phyloP scores from a whole-genome alignment of 1,139 yeast genomes.

The Suhomyces maxii region DNA sequence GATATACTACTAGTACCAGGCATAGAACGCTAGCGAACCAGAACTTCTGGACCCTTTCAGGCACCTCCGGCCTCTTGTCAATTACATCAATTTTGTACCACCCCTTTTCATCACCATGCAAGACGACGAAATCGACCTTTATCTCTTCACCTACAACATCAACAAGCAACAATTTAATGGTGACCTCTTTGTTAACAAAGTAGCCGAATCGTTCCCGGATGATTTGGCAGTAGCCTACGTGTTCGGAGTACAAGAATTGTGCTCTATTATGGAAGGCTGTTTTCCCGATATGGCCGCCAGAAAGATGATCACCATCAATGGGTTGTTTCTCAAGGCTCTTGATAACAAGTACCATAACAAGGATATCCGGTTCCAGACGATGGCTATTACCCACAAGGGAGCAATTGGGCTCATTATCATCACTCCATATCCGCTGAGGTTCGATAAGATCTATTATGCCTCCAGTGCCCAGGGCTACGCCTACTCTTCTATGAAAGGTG shows the following conservation, averaged over 20 bases:
- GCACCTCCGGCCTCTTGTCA: too few species aligned
- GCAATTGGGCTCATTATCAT: slow-evolving; percentile 64
- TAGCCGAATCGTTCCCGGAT: slow-evolving; percentile 32
- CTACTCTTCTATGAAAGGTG: slow-evolving; percentile 73
- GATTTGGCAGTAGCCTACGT: slow-evolving; percentile 50
- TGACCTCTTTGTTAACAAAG: slow-evolving; percentile 24
- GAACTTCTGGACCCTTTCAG: too few species aligned
- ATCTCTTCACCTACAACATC: slow-evolving; percentile 42
- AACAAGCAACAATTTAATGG: slow-evolving; percentile 30
- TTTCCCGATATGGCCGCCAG: slow-evolving; percentile 39
- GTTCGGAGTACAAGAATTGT: slow-evolving; percentile 75
- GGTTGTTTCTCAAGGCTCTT: slow-evolving; percentile 42
- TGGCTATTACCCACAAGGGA: slow-evolving; percentile 56
- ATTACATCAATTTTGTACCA: not conserved
- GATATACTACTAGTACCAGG: too few species aligned
- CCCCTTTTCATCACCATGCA: not conserved
- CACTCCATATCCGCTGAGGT: slow-evolving; percentile 41
- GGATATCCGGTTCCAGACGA: slow-evolving; percentile 40
- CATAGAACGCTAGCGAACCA: too few species aligned
- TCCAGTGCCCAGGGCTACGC: slow-evolving; percentile 56
- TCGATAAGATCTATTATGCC: slow-evolving; percentile 29
- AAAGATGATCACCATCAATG: slow-evolving; percentile 42
- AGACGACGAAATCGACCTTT: slow-evolving; percentile 20
- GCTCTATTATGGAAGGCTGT: slow-evolving; percentile 64
- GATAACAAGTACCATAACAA: slow-evolving; percentile 30